phyloP scores from a whole-genome alignment of 2,329 filamentous ascomycete species.

The Leptographium procerum region DNA sequence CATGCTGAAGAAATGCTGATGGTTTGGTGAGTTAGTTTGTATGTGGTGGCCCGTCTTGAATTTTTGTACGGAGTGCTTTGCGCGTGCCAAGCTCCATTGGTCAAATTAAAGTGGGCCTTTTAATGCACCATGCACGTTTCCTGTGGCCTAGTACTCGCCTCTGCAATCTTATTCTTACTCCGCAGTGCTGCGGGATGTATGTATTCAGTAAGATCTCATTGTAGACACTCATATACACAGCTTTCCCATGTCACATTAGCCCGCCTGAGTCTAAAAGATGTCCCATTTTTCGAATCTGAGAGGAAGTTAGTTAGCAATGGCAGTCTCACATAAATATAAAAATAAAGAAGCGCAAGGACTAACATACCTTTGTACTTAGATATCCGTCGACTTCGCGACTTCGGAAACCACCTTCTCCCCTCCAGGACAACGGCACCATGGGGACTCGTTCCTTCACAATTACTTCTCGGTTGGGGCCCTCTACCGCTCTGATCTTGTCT shows the following conservation, averaged over 20 bases:
- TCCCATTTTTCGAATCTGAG: slow-evolving; percentile 76
- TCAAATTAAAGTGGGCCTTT: not conserved
- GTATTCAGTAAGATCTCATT: not conserved
- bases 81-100: not conserved
- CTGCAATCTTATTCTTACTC: not conserved
- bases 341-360: not conserved
- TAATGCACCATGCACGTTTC: not conserved
- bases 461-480: slow-evolving; percentile 81
- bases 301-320: not conserved
- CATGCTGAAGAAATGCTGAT: not conserved
- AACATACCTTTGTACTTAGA: slow-evolving; percentile 77
- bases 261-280: slow-evolving; percentile 53
- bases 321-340: not conserved
- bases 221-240: not conserved
- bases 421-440: slow-evolving; percentile 94
- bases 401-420: slow-evolving; percentile 68
- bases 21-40: not conserved
- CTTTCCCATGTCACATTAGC: slow-evolving; percentile 1
- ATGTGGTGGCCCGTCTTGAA: not conserved
- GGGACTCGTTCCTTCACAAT: slow-evolving; percentile 80
- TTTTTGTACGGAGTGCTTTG: not conserved
- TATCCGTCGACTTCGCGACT: slow-evolving; percentile 90
- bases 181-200: not conserved
- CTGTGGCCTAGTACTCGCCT: not conserved
- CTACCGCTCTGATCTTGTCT: slow-evolving; percentile 89